Evolutionary conservation across 805 yeast species (phyloP), one percentile per base, ranked within the genome.

Genomic region (Lachancea cidri): DNA sequence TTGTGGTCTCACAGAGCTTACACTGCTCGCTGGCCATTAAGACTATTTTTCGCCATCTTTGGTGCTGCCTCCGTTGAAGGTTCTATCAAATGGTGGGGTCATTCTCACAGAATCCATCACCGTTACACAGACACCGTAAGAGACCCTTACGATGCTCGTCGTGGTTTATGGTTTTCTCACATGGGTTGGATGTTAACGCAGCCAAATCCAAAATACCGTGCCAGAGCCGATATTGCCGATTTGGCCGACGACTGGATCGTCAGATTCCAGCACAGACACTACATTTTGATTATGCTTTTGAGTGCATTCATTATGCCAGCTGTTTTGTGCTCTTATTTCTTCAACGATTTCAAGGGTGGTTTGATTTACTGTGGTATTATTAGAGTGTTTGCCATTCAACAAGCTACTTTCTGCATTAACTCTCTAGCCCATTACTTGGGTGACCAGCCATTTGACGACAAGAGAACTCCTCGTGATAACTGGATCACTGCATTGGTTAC

Each of bases 1-100:
- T 68, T 82, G 48, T 85, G 81, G 79, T 70, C 93, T 20, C 94
- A 85, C 65, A 78, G 81, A 60, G 71, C 91, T 15, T 84, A 79
- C 55, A 72, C 73, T 41, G 88, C 83, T 13, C 72, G 68, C 45
- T 60, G 71, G 57, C 81, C 86, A 13, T 69, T 81, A 33, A 74
- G 79, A 50, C 55, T 82, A 33, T 76, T 81, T 51, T 83, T 66
- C 57, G 94, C 91, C 4, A 62, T 82, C 19, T 84, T 84, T 54
- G 94, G 94, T 48, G 86, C 91, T 25, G 84, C 88, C 33, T 78
- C 88, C 41, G 79, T 84, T 36, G 88, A 84, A 63, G 94, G 94
- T 50, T 83, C 91, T 32, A 79, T 84, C 62, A 84, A 84, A 64
- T 84, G 93, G 93, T 85, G 94, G 94, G 77, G 83, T 36, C 93